Base-by-base conservation (phyloP, 805 yeast genomes). In the Sugiyamaella floridensis region DNA sequence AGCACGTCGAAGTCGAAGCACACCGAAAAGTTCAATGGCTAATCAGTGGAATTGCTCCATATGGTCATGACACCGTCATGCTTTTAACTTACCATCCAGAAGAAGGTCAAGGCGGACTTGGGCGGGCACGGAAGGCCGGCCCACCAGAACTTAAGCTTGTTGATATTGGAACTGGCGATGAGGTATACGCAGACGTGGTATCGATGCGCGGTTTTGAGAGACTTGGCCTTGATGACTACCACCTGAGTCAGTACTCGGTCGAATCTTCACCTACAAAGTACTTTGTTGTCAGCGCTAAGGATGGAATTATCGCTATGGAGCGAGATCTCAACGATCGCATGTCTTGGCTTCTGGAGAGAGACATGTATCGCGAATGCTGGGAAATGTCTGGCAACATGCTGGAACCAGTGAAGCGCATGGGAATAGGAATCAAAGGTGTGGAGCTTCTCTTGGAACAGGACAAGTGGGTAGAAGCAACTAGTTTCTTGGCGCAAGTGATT, bases 171-270 rank as follows among this genome's bases (percentile, higher is more conserved):
- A 79, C 82, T 8, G 88, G 92, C 8, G 85, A 80, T 53, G 95
- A 87, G 48, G 75, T 79, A 12, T 82, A 86, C 50, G 88, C 83
- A 19, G 97, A 92, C 65, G 95, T 85, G 63, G 75, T 92, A 2
- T 80, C 84, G 0, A 67, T 88, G 53, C 18, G 42, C 5, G 78
- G 77, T 48, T 77, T 72, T 45, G 75, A 79, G 19, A 71, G 75
- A 12, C 68, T 88, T 43, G 89, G 95, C 0, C 71, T 86, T 15
- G 90, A 92, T 64, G 98, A 93, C 64, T 87, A 86, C 63, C 83
- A 80, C 58, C 67, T 90, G 46, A 80, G 83, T 1, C 78, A 77
- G 48, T 49, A 49, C 28, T 44, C 52, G 0, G 47, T 49, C 6
- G 34, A 41, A 16, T 53, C 49, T 4, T 41, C 40, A 37, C 43